Base-by-base conservation (phyloP, 371 early-diverging fungal species). In the Mortierella sp. region DNA sequence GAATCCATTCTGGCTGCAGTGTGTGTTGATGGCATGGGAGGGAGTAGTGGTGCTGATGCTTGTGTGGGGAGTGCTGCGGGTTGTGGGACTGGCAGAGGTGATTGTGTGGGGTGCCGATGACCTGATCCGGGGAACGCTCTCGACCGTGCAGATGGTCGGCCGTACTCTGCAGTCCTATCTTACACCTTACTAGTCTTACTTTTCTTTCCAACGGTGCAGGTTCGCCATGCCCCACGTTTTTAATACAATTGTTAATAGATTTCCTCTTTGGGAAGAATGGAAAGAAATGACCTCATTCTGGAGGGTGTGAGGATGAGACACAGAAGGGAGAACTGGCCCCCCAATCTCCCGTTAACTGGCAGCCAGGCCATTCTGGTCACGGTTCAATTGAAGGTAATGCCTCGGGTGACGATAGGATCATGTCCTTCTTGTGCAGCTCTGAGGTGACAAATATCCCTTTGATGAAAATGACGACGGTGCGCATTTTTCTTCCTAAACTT, bases 31-130 rank as follows among this genome's bases (percentile, higher is more conserved):
- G 77, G 68, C 55, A 2, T 83, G 83, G 83, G 83, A 83, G 70
- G 77, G 63, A 0, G 38, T 76, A 4, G 35, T 83, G 54, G 48
- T 83, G 21, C n/a, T 83, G 55, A 38, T 83, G 72, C 46, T 80
- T 58, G 72, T 83, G 18, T 83, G 83, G 83, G 83, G 80, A 0
- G 58, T 83, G 8, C 24, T 83, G 74, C 46, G 83, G 16, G 41
- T 83, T n/a, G 80, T 83, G 11, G 83, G 83, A 0, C 58, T 83
- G 21, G 83, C 83, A 5, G 83, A 83, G 80, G 80, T 83, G 74
- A 74, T 83, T 35, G 83, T 83, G 1, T 83, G 83, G 83, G 83
- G 83, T n/a, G 83, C 83, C 0, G 83, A 83, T 46, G 83, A 83
- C 58, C 77, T 83, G 2, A 80, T 83, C 48, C 80, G 83, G 16